Base-by-base conservation (phyloP, 2,329 filamentous ascomycete genomes). In the Curvularia hawaiiensis region DNA sequence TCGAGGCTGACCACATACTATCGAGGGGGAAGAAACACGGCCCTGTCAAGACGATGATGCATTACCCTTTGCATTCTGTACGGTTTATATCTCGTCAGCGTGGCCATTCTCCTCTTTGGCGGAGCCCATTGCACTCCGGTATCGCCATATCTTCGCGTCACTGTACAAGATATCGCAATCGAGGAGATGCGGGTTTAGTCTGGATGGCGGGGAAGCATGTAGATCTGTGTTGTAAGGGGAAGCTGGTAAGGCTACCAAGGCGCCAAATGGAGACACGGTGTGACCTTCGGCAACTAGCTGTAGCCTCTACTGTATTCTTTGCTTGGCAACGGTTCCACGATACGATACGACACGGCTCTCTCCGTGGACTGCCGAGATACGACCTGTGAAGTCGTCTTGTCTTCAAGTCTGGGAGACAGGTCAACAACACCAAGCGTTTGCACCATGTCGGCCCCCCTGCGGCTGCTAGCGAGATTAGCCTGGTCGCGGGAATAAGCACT, bases 211-310 rank as follows among this genome's bases (percentile, higher is more conserved):
- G 56, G 33, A 40, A 24, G 26, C 16, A 16, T 47, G 59, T 53
- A 54, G 38, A 65, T 59, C 58, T 53, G 28, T 12, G 46, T 65
- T 61, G 33, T 38, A 67, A 58, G 3, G 38, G 63, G 63, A 64
- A 67, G 64, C 64, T 67, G 54, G 52, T 51, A 62, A 39, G 59
- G 60, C 39, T 43, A 60, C 60, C 60, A 62, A 62, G 60, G 44
- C 60, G 58, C 58, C 53, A 62, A 50, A 53, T 38, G 41, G 22
- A 41, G 54, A 47, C 26, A 41, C 28, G 22, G 50, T 35, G 49
- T 50, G 48, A 50, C 35, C 20, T 50, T 50, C 47, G 43, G 31
- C 46, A 46, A 41, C 35, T 40, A 43, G 50, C 50, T 52, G 45
- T 22, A 41, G 50, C 46, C 14, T 40, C 44, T 56, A 22, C 48